Evolutionary conservation across 306 rosid genomes (phyloP).

Genomic region (Dalbergia cultrata): DNA sequence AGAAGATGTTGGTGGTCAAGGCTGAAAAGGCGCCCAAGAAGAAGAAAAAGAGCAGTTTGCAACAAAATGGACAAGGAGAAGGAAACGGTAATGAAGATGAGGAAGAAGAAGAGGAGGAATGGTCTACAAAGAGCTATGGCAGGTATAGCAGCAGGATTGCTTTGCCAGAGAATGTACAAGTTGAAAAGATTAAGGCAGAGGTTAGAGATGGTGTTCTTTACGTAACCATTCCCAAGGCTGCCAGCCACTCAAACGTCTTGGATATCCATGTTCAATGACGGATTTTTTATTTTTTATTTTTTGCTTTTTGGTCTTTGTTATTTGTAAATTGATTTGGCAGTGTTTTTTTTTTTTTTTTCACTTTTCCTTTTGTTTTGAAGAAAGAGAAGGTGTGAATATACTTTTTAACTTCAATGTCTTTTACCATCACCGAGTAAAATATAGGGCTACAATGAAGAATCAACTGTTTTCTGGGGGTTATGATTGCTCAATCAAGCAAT

Average conservation of each 20-base stretch:
- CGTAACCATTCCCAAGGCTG: constrained; percentile 70
- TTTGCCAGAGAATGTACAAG: constrained; percentile 74
- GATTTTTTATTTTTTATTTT: no score
- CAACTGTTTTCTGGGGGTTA: no score
- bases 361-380: not conserved
- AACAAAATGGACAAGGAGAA: not conserved
- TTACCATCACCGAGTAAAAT: no score
- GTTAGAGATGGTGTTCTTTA: constrained; percentile 89
- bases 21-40: constrained; percentile 65
- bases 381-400: not conserved
- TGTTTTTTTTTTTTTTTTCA: not conserved
- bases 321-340: not conserved
- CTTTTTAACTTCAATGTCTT: not conserved
- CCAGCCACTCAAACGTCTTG: constrained; percentile 44
- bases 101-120: constrained; percentile 46
- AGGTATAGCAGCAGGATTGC: constrained; percentile 75
- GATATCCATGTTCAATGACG: constrained; percentile 66
- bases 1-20: constrained; percentile 79
- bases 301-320: not conserved
- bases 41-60: constrained; percentile 1
- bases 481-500: no score
- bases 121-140: constrained; percentile 85
- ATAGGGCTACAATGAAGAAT: no score
- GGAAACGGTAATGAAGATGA: not conserved
- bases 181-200: constrained; percentile 82